A percentile compares a stretch with the other conserved stretches of the same genome.
These are phyloP conservation scores for Eimeria zaria DNA, from an alignment of 169 alveolate genomes.

Conservation along the genomic window DNA sequence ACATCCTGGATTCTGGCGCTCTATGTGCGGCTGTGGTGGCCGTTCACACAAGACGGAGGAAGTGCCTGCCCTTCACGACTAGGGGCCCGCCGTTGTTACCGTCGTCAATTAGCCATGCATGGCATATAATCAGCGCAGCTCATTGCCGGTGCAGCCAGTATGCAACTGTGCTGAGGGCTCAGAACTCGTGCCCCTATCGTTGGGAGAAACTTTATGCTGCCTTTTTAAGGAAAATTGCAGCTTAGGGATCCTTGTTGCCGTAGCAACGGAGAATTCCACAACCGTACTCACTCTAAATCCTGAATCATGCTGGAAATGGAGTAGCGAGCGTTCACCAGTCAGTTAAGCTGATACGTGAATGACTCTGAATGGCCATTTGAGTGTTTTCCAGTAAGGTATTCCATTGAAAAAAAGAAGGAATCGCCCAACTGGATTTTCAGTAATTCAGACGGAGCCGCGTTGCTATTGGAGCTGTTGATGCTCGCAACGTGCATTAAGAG, in stretches of 20 bases:
- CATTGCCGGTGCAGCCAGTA: background rate
- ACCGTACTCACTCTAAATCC: background rate
- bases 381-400: background rate
- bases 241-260: background rate
- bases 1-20: conserved; percentile 80
- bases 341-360: background rate
- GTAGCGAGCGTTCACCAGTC: background rate
- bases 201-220: background rate
- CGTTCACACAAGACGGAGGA: conserved; percentile 77
- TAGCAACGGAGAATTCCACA: background rate
- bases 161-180: background rate
- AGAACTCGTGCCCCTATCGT: background rate
- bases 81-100: background rate
- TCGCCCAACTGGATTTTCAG: background rate
- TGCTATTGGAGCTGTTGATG: background rate
- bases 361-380: background rate
- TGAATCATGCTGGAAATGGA: background rate
- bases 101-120: background rate
- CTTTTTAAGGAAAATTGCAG: background rate
- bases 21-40: conserved; percentile 84
- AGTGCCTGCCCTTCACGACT: conserved; percentile 13
- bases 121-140: background rate
- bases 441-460: background rate
- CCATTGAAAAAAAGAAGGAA: background rate
- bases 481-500: background rate